phyloP scores from a whole-genome alignment of 1,139 yeast species.

The Waltiozyma sp. region DNA sequence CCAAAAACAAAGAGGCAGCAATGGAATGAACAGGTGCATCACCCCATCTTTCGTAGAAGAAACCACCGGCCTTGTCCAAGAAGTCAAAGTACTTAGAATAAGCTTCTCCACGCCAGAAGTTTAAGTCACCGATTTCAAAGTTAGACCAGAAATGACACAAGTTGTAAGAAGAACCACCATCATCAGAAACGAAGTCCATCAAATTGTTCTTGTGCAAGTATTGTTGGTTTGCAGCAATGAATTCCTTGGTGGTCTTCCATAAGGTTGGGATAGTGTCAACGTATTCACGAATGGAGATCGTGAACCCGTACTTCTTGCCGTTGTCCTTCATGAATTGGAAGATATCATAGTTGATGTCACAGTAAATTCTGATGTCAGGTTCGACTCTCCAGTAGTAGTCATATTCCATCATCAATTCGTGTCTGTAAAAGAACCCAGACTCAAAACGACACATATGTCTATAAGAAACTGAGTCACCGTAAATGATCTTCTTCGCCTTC shows the following conservation, averaged over 20 bases:
- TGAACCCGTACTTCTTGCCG: constrained; percentile 55
- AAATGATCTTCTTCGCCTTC: constrained; percentile 37
- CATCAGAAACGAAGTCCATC: constrained; percentile 38
- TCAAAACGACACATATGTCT: constrained; percentile 74
- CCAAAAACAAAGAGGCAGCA: constrained; percentile 40
- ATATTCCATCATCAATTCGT: constrained; percentile 41
- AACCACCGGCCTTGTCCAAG: constrained; percentile 46
- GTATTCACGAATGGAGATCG: constrained; percentile 54
- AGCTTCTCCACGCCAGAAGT: constrained; percentile 41
- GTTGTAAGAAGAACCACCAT: constrained; percentile 39
- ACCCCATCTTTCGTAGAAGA: constrained; percentile 62
- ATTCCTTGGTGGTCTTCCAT: constrained; percentile 48
- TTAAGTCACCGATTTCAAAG: constrained; percentile 52
- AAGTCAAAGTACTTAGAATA: constrained; percentile 36
- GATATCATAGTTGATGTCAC: constrained; percentile 61
- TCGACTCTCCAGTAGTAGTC: constrained; percentile 72
- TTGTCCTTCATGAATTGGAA: constrained; percentile 54
- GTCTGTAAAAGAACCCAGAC: constrained; percentile 54
- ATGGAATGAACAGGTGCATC: constrained; percentile 58
- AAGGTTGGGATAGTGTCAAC: constrained; percentile 45
- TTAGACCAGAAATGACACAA: constrained; percentile 67
- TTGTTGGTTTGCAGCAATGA: constrained; percentile 35
- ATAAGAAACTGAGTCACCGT: constrained; percentile 54
- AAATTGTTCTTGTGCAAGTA: constrained; percentile 36
- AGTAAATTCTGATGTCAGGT: constrained; percentile 53